Evolutionary conservation across 768 basidiomycete species (phyloP), one percentile per base, ranked within the genome.

Genomic region (Rhodosporidiobolus odoratus): DNA sequence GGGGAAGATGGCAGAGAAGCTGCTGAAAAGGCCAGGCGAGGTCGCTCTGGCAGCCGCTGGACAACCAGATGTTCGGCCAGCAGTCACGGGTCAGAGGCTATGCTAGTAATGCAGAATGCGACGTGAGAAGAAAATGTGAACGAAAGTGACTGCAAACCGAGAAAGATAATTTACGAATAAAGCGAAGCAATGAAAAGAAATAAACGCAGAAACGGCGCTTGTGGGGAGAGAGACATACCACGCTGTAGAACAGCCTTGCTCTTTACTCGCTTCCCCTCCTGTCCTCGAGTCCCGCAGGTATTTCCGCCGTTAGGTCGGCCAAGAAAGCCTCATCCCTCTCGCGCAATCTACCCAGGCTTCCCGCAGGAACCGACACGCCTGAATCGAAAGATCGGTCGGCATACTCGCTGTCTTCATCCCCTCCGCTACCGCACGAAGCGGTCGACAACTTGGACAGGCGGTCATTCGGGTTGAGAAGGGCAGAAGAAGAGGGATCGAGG

Each of bases 281-380:
- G 27, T 32, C 52, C 48, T 50, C 48, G 23, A 10, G 48, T n/a
- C 52, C 5, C 7, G 48, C 48, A 10, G 54, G 54, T 5, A 38
- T 23, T 23, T 37, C 35, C 7, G 9, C 60, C 41, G 59, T 68
- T 45, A 68, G 35, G 57, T 68, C 66, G 7, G 41, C 10, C 27
- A 68, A 17, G 60, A 68, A 68, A n/a, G 52, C 59, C 40, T 54
- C 66, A 37, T 68, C 66, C 10, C 16, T 16, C 66, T 52, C 23
- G n/a, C 35, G 34, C 32, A 68, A 52, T 34, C 58, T 21, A 17
- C 16, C 40, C 37, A 30, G 13, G 16, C 3, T n/a, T 17, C 16
- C 16, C 25, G n/a, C n/a, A n/a, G n/a, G n/a, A n/a, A n/a, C n/a
- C n/a, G n/a, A 47, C 43, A 16, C 7, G 34, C 8, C 41, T 41